A percentile compares a stretch with the other conserved stretches of the same genome.
These are phyloP conservation scores for Pleodorina starrii DNA, from an alignment of 139 green algal species.

Conservation along the genomic window DNA sequence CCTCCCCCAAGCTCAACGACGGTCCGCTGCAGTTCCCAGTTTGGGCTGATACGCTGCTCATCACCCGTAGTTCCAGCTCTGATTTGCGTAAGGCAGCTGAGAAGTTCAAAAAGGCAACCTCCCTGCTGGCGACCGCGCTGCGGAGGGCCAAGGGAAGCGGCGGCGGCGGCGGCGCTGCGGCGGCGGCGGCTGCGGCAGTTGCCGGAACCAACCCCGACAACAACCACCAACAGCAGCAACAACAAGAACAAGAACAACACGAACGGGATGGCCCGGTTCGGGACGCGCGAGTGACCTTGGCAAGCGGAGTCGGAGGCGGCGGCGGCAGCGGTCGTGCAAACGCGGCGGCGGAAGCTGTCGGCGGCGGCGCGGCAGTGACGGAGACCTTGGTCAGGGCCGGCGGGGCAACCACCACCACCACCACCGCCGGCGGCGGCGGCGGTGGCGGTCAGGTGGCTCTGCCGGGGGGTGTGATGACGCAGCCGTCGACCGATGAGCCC, in stretches of 20 bases:
- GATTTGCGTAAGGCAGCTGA: neutral
- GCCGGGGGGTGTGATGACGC: slow-evolving; percentile 38
- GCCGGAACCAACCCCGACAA: neutral
- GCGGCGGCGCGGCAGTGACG: neutral
- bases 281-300: too few species aligned
- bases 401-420: neutral
- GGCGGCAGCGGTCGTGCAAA: neutral
- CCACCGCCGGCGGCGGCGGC: neutral
- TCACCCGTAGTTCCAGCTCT: slow-evolving; percentile 19
- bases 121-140: neutral
- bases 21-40: neutral
- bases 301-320: neutral
- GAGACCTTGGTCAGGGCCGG: neutral
- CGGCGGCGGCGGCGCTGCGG: neutral
- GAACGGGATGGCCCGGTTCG: too few species aligned
- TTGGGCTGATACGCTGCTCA: neutral
- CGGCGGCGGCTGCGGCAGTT: too few species aligned
- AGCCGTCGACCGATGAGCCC: slow-evolving; percentile 33
- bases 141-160: neutral
- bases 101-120: slow-evolving; percentile 33
- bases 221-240: neutral
- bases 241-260: too few species aligned
- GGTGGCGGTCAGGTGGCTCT: slow-evolving; percentile 5
- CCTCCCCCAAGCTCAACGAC: neutral
- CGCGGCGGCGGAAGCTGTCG: neutral